Evolutionary conservation across 2,329 filamentous ascomycete species (phyloP).

Genomic region (Penicillium rolfsii): DNA sequence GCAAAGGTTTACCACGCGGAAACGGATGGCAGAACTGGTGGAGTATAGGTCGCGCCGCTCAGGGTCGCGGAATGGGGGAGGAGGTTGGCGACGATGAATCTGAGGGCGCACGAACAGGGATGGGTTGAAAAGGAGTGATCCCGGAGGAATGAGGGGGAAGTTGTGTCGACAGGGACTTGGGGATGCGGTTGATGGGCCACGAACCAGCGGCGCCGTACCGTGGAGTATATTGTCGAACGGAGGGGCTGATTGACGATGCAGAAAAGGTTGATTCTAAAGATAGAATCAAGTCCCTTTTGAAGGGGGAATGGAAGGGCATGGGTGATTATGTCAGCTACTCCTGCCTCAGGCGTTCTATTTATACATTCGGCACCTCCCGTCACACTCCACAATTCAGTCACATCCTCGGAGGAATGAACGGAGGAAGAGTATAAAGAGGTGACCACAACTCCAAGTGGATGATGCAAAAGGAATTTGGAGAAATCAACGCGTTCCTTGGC

Average conservation of each 20-base stretch:
- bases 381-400: slow-evolving; percentile 12
- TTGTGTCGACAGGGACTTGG: not conserved
- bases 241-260: slow-evolving; percentile 31
- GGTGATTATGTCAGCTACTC: slow-evolving; percentile 12
- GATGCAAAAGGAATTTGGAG: not conserved
- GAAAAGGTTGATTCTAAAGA: slow-evolving; percentile 36
- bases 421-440: not conserved
- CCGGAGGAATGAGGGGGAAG: not conserved
- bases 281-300: slow-evolving; percentile 26
- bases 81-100: not conserved
- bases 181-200: slow-evolving; percentile 8
- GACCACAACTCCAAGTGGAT: not conserved
- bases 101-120: slow-evolving; percentile 1
- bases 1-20: slow-evolving; percentile 4
- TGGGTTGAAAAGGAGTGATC: not conserved
- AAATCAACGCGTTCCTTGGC: not conserved
- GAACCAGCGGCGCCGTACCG: slow-evolving; percentile 14
- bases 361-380: slow-evolving; percentile 13
- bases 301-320: slow-evolving; percentile 13
- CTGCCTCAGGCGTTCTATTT: slow-evolving; percentile 19
- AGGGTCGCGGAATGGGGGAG: not conserved
- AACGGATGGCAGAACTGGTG: slow-evolving; percentile 5
- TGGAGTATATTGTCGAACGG: slow-evolving; percentile 16
- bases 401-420: not conserved
- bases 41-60: not conserved